Conservation (phyloP, 1,284 basidiomycete species). For the Melampsora americana region DNA sequence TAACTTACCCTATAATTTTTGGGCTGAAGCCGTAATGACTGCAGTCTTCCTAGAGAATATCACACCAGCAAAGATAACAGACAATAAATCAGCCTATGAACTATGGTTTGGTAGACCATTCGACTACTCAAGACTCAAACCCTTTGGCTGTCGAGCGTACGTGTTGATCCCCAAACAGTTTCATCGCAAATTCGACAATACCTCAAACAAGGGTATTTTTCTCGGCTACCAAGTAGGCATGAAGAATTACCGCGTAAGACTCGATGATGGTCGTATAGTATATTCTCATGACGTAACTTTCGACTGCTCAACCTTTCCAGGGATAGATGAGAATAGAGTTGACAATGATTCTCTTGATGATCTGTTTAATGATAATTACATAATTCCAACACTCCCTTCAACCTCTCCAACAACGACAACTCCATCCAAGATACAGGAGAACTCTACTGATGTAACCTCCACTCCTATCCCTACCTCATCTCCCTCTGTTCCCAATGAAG, state of each 20-base stretch:
- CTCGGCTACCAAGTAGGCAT: conserved; percentile 2
- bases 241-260: conserved; percentile 20
- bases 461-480: no score
- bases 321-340: no score
- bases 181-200: conserved; percentile 5
- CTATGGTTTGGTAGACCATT: not conserved
- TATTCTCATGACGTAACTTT: not conserved
- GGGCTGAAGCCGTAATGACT: conserved; percentile 7
- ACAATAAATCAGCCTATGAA: not conserved
- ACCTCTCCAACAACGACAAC: no score
- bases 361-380: no score
- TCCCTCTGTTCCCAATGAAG: no score
- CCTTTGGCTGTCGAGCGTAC: conserved; percentile 15
- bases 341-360: no score
- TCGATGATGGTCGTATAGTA: not conserved
- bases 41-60: conserved; percentile 4
- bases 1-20: not conserved
- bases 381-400: no score
- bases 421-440: no score
- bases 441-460: no score
- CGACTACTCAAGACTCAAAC: conserved; percentile 7
- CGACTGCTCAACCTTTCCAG: no score
- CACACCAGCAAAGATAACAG: not conserved
- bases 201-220: conserved; percentile 15
- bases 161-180: not conserved